phyloP scores from a whole-genome alignment of 2,329 filamentous ascomycete genomes.

The Calonectria pauciramosa region DNA sequence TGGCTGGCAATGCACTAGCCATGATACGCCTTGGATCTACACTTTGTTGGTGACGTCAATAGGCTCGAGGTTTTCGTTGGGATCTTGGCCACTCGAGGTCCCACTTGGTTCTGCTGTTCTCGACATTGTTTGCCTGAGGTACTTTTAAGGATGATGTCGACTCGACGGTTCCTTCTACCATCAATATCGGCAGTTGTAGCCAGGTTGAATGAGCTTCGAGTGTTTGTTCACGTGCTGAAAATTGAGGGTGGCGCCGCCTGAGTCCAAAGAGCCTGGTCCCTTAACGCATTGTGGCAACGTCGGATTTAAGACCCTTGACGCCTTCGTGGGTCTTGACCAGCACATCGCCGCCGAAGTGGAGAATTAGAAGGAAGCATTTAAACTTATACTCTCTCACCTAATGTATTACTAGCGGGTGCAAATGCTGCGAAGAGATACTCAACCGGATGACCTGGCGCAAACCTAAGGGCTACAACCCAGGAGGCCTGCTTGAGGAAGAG shows the following conservation, averaged over 20 bases:
- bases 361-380: not conserved
- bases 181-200: no score
- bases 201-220: no score
- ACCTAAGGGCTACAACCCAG: not conserved
- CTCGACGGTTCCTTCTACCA: no score
- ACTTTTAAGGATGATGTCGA: no score
- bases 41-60: not conserved
- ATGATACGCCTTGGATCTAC: not conserved
- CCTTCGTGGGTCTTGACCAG: not conserved
- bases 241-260: no score
- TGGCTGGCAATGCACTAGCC: not conserved
- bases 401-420: not conserved
- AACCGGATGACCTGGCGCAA: not conserved
- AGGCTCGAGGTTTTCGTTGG: not conserved
- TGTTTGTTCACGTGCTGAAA: no score
- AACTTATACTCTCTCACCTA: not conserved
- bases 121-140: no score
- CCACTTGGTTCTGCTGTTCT: no score
- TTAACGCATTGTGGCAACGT: not conserved
- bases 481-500: not conserved
- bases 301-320: not conserved
- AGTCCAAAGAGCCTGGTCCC: no score
- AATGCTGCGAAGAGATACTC: no score
- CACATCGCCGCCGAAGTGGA: not conserved
- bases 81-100: not conserved